Percentiles rank a stretch among this genome's conserved stretches.
Evolutionary conservation across 768 basidiomycete genomes (phyloP).

Genomic region (Symmetrospora coprosmae): DNA sequence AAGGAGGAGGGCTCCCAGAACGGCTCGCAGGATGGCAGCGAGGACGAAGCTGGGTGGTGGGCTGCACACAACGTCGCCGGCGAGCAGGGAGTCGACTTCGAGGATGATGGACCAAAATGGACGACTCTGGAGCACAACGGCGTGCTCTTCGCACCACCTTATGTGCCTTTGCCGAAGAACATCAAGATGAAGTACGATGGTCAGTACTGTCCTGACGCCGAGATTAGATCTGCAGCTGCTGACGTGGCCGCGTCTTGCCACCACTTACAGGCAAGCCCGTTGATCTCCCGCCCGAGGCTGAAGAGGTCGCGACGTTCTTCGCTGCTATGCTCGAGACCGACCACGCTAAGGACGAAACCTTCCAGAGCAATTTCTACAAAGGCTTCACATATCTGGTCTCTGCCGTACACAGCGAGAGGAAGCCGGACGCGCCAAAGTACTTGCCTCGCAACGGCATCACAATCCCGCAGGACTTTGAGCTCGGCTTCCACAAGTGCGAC

Average conservation of each 20-base stretch:
- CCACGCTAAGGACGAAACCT: slow-evolving; percentile 71
- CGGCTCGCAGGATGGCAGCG: slow-evolving; percentile 39
- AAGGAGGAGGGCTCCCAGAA: slow-evolving; percentile 29
- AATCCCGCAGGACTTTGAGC: slow-evolving; percentile 34
- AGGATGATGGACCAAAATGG: slow-evolving; percentile 71
- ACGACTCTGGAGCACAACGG: slow-evolving; percentile 85
- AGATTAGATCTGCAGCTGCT: no score
- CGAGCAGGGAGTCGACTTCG: no score
- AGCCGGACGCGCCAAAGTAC: no score
- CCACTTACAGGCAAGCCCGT: slow-evolving; percentile 53
- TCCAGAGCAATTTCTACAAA: slow-evolving; percentile 89
- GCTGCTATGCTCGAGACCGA: slow-evolving; percentile 82
- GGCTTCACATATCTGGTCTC: slow-evolving; percentile 70
- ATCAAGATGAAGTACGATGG: slow-evolving; percentile 95
- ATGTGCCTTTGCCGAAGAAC: slow-evolving; percentile 68
- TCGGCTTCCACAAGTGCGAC: slow-evolving; percentile 66
- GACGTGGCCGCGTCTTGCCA: background rate
- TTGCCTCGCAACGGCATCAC: slow-evolving; percentile 65
- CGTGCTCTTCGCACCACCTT: slow-evolving; percentile 89
- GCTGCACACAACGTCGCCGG: slow-evolving; percentile 43
- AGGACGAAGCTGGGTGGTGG: slow-evolving; percentile 48
- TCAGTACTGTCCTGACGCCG: slow-evolving; percentile 37
- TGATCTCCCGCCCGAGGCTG: slow-evolving; percentile 65
- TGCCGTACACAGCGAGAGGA: no score
- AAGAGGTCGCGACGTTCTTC: slow-evolving; percentile 96